A percentile compares a stretch with the other conserved stretches of the same genome.
These are phyloP conservation scores for Cornus suecica DNA, from an alignment of 148 eudicot genomes.

Conservation along the genomic window DNA sequence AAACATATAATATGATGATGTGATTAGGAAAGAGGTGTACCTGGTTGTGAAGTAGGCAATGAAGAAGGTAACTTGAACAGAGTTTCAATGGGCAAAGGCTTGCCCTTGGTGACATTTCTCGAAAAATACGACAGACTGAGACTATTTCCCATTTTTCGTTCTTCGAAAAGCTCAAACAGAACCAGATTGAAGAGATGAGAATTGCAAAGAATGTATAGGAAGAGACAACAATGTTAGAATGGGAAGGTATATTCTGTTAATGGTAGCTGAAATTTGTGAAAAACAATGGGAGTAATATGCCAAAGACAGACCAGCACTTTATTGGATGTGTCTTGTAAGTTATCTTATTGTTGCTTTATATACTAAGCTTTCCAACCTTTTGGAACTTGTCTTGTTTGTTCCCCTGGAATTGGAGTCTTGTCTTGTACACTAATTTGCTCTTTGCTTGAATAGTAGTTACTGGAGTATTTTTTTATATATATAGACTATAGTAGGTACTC, in stretches of 20 bases:
- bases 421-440: slow-evolving; percentile 3
- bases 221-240: not conserved
- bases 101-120: not conserved
- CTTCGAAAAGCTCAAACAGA: not conserved
- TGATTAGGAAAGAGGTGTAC: not conserved
- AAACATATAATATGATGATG: no score
- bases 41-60: slow-evolving; percentile 6
- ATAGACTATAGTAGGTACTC: no score
- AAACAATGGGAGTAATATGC: not conserved
- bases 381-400: not conserved
- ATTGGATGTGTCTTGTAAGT: slow-evolving; percentile 14
- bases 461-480: no score
- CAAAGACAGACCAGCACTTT: not conserved
- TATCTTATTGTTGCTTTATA: not conserved
- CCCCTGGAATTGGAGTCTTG: not conserved
- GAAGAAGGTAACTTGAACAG: slow-evolving; percentile 7
- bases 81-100: slow-evolving; percentile 11
- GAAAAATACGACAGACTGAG: not conserved
- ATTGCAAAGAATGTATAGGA: not conserved
- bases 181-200: not conserved
- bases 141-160: slow-evolving; percentile 3
- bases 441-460: not conserved
- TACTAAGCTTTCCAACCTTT: not conserved
- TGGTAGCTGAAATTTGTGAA: no score
- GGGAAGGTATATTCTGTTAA: no score